These are phyloP conservation scores for Fraxinus baroniana DNA, from an alignment of 305 asterid genomes.

Conservation along the genomic window DNA sequence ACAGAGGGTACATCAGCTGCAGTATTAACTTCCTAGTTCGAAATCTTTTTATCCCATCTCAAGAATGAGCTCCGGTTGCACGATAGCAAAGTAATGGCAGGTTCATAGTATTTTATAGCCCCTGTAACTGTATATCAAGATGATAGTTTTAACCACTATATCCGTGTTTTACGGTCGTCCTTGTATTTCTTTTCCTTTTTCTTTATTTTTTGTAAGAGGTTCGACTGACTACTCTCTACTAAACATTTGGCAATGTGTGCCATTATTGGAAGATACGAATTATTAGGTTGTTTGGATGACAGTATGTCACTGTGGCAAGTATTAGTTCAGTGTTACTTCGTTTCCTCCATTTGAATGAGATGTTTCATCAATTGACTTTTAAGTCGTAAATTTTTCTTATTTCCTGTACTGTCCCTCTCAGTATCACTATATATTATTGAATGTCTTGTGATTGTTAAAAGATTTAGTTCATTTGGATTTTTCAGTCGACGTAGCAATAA, in stretches of 20 bases:
- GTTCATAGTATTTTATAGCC: conserved; percentile 41
- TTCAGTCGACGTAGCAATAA: not conserved
- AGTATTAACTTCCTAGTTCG: not conserved
- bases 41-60: not conserved
- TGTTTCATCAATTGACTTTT: not conserved
- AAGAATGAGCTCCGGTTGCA: conserved; percentile 8
- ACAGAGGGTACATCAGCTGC: conserved; percentile 13
- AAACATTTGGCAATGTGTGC: conserved; percentile 7
- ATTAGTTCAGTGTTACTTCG: not conserved
- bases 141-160: conserved; percentile 7
- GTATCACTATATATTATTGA: not conserved
- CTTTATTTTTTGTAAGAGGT: not conserved
- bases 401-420: not conserved
- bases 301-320: not conserved
- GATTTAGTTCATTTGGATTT: not conserved
- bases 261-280: not conserved
- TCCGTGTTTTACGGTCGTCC: not conserved
- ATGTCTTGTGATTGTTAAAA: not conserved
- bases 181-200: not conserved
- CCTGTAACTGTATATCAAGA: conserved; percentile 34
- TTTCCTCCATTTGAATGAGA: not conserved
- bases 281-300: not conserved
- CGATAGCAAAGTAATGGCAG: conserved; percentile 29
- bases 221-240: not conserved
- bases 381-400: not conserved